A percentile compares a stretch with the other conserved stretches of the same genome.
These are phyloP conservation scores for Microascus cirrosus DNA, from an alignment of 2,329 filamentous ascomycete species.

Conservation along the genomic window DNA sequence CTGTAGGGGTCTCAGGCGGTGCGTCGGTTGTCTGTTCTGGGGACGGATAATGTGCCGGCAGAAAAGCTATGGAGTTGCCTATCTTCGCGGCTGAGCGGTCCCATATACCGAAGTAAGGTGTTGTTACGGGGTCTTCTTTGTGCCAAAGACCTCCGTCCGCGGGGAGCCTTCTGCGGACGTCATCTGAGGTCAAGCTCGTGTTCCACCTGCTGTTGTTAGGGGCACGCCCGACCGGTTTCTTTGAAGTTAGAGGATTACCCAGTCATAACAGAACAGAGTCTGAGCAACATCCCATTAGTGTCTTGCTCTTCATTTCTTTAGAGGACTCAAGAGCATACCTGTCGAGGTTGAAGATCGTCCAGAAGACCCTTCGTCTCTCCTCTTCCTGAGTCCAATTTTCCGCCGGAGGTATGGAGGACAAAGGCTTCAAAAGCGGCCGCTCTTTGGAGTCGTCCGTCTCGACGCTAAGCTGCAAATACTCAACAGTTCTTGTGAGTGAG, in stretches of 20 bases:
- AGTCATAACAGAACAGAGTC: background rate
- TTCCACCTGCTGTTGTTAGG: conserved; percentile 15
- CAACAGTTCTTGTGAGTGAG: conserved; percentile 10
- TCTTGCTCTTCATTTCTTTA: background rate
- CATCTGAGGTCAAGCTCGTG: conserved; percentile 18
- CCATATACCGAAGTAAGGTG: conserved; percentile 33
- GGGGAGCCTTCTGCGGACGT: conserved; percentile 17
- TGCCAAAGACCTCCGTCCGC: conserved; percentile 29
- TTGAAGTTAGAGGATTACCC: background rate
- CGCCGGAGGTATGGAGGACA: conserved; percentile 16
- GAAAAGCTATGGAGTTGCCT: conserved; percentile 25
- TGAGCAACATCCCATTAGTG: background rate
- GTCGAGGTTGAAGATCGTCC: conserved; percentile 20
- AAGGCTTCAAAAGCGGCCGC: conserved; percentile 11
- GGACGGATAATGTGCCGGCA: conserved; percentile 19
- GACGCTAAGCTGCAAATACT: conserved; percentile 10
- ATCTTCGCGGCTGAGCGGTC: conserved; percentile 25
- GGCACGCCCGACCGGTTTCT: background rate
- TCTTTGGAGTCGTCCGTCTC: conserved; percentile 8
- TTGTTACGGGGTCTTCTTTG: conserved; percentile 22
- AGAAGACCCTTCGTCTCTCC: conserved; percentile 19
- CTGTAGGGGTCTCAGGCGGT: conserved; percentile 5
- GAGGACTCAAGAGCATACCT: conserved; percentile 9
- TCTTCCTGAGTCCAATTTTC: conserved; percentile 19
- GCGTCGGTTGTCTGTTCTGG: conserved; percentile 10